Conservation (phyloP, 2,329 filamentous ascomycete genomes). For the Xenoacremonium recifei region DNA sequence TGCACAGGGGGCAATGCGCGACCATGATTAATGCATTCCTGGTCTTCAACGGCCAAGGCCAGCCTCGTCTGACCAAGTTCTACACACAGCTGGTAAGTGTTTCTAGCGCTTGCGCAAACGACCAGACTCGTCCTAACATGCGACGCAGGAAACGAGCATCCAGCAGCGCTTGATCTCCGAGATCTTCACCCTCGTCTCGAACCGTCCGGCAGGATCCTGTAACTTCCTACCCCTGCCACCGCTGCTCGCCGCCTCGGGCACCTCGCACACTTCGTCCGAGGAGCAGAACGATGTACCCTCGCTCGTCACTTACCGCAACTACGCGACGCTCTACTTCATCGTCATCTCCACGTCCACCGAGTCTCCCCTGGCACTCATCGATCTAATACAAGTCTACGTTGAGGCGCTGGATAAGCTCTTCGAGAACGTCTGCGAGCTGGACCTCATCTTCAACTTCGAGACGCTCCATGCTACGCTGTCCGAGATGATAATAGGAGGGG, state of each 20-base stretch:
- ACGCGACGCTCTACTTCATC: slow-evolving; percentile 98
- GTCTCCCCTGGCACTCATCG: slow-evolving; percentile 89
- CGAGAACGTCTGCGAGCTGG: slow-evolving; percentile 97
- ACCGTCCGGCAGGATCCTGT: slow-evolving; percentile 87
- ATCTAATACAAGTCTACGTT: slow-evolving; percentile 97
- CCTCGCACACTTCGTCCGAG: slow-evolving; percentile 62
- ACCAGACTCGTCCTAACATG: not conserved
- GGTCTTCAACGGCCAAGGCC: slow-evolving; percentile 97
- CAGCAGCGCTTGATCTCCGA: slow-evolving; percentile 96
- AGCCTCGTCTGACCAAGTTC: slow-evolving; percentile 96
- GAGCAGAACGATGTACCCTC: slow-evolving; percentile 86
- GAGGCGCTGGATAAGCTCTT: slow-evolving; percentile 93
- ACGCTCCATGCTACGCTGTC: slow-evolving; percentile 85
- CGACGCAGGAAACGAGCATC: slow-evolving; percentile 84
- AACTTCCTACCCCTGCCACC: slow-evolving; percentile 88
- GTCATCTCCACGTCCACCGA: slow-evolving; percentile 96
- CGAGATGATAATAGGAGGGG: slow-evolving; percentile 94
- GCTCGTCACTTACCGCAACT: slow-evolving; percentile 96
- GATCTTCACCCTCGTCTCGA: slow-evolving; percentile 93
- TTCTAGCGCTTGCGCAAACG: not conserved
- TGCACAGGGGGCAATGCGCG: slow-evolving; percentile 3
- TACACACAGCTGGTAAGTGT: slow-evolving; percentile 83
- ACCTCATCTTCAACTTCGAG: slow-evolving; percentile 99
- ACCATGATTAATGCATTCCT: slow-evolving; percentile 97
- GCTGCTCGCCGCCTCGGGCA: slow-evolving; percentile 60